Evolutionary conservation across 257 asterid species (phyloP), one percentile per base, ranked within the genome.

Genomic region (Forsythia viridissima): DNA sequence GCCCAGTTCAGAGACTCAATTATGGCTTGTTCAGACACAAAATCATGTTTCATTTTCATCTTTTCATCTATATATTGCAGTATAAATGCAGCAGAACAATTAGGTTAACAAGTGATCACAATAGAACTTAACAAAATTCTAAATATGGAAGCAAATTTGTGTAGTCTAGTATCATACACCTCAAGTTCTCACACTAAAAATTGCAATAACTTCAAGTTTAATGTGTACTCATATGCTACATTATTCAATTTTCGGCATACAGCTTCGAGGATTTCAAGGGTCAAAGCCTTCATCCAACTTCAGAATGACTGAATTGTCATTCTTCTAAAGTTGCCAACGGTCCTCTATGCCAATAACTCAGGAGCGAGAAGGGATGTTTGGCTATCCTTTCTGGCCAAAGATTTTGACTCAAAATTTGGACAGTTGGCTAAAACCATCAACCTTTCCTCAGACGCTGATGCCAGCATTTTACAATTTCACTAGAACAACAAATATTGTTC

Each of bases 401-500:
- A 24, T 24, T 24, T 24, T 24, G 2, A 30, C 34, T 30, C 34
- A 30, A 30, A 30, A 30, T 30, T 30, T 30, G 34, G 34, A 30
- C 34, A 30, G 34, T 30, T 30, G 34, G 34, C 1, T 30, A 30
- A 30, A 46, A 12, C 18, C 5, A 46, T 46, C 2, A 6, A 46
- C 55, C 55, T 46, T 46, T 46, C 55, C 55, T 46, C 55, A 12
- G 55, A 4, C 13, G 10, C 55, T 2, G n/a, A 18, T 46, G 13
- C 55, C 55, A 46, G 55, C 55, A 46, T 46, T 46, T 46, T 46
- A 39, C 34, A 3, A 44, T 0, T 51, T 34, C 51, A 41, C 18
- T 30, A 38, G 86, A 79, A 76, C 79, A 83, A 79, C 73, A 9
- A 0, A 43, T 8, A 43, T 77, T 83, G 82, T 80, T 80, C 87